Base-by-base conservation (phyloP, 441 rosid species). In the Bocquillonia castaneifolia region DNA sequence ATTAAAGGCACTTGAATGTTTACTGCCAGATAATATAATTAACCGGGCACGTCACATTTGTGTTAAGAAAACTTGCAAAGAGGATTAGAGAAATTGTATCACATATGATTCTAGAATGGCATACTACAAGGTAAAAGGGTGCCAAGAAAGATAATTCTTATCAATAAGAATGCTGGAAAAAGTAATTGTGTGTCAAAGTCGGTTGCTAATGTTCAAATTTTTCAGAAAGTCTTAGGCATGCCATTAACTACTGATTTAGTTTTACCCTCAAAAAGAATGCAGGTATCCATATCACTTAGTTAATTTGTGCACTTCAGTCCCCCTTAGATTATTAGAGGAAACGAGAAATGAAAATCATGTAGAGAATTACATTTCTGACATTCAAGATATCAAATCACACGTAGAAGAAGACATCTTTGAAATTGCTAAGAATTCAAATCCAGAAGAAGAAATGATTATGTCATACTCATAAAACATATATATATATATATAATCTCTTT, bases 1-100 rank as follows among this genome's bases (percentile, higher is more conserved):
- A 23, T 32, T 20, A 51, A 55, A 66, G 26, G 74, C 29, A 64
- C 18, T 50, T 14, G 40, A 59, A 32, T 2, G 13, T 57, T 37
- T 28, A 20, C 9, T 20, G 29, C 23, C 42, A 26, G 12, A 59
- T 47, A 36, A 4, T 36, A 22, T 31, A 67, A 44, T 18, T 20
- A 59, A 37, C 18, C 9, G 1, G 8, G 36, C 23, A 52, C 36
- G 22, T 20, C 44, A 5, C 23, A 51, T 26, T 40, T 28, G 65
- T 17, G 23, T n/a, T 7, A 37, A 37, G 34, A 6, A 9, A 36
- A 34, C 13, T 10, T 36, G 34, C 59, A 20, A 25, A 37, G 10
- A 37, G 25, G 28, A 31, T 10, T n/a, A n/a, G 23, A 25, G 31
- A 8, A 17, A 51, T 34, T 28, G 12, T 29, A 10, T 36, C 18